Evolutionary conservation across 2,329 filamentous ascomycete genomes (phyloP).

Genomic region (Sporothrix inflata): DNA sequence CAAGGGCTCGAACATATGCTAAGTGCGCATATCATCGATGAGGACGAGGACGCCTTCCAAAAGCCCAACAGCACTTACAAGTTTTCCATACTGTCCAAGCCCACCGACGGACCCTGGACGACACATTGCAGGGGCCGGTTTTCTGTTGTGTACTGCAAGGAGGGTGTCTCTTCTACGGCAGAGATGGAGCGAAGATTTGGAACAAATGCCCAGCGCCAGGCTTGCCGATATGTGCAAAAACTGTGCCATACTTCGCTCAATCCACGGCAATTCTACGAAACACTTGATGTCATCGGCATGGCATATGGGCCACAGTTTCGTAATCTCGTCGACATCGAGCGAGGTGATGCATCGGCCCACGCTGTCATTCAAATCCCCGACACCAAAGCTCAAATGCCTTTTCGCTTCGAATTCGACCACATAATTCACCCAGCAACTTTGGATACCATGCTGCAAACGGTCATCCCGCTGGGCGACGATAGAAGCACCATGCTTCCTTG

Average conservation of each 20-base stretch:
- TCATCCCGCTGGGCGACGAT: constrained; percentile 50
- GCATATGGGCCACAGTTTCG: constrained; percentile 56
- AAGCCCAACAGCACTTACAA: constrained; percentile 11
- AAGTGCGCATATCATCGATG: constrained; percentile 44
- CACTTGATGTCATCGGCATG: constrained; percentile 54
- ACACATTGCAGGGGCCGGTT: constrained; percentile 45
- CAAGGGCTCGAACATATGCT: constrained; percentile 55
- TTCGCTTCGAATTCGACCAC: constrained; percentile 56
- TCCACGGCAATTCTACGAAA: constrained; percentile 55
- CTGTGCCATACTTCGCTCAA: constrained; percentile 43
- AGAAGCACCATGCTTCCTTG: constrained; percentile 54
- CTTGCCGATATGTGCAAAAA: constrained; percentile 36
- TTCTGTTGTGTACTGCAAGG: constrained; percentile 31
- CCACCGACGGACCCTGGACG: constrained; percentile 44
- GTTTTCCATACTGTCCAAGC: constrained; percentile 51
- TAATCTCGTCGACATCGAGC: constrained; percentile 46
- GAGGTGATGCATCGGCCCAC: constrained; percentile 35
- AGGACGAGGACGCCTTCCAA: background rate
- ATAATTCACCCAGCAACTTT: constrained; percentile 62
- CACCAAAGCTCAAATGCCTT: constrained; percentile 57
- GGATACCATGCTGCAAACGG: constrained; percentile 59
- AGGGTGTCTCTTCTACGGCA: background rate
- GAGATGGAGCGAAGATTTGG: background rate
- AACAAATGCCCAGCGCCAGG: constrained; percentile 21
- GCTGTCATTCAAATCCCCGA: constrained; percentile 51